phyloP scores from a whole-genome alignment of 208 protist species.

The Tritrichomonas musculus region DNA sequence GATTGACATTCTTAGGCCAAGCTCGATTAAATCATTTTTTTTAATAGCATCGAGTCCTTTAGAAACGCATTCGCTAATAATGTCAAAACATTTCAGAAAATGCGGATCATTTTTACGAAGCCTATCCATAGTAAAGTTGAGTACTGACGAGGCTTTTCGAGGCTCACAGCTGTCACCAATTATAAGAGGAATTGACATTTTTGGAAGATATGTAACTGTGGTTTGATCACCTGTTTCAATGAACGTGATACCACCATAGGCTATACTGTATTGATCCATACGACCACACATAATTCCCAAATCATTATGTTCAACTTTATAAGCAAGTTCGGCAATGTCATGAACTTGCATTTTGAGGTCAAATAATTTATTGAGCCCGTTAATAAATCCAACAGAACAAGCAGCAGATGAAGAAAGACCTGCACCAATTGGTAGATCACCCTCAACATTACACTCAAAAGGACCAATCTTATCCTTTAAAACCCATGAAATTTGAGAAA shows the following conservation, averaged over 20 bases:
- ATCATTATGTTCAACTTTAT: not conserved
- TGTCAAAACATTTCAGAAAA: not conserved
- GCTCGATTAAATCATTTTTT: not conserved
- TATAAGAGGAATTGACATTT: not conserved
- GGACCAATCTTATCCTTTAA: not conserved
- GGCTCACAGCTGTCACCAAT: not conserved
- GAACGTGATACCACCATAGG: not conserved
- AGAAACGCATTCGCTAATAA: not conserved
- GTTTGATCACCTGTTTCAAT: not conserved
- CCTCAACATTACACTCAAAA: not conserved
- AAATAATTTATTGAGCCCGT: not conserved
- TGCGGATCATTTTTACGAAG: not conserved
- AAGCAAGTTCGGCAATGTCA: not conserved
- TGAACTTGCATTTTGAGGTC: not conserved
- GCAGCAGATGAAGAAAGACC: not conserved
- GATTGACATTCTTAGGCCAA: not conserved
- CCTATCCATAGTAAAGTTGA: not conserved
- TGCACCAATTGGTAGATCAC: not conserved
- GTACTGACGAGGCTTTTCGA: not conserved
- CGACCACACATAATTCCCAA: not conserved
- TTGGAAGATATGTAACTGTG: not conserved
- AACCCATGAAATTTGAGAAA: not conserved
- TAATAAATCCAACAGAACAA: not conserved
- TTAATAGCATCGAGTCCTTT: not conserved
- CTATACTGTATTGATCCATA: not conserved